Evolutionary conservation across 768 basidiomycete species (phyloP).

Genomic region (Coprinopsis strossmayeri): DNA sequence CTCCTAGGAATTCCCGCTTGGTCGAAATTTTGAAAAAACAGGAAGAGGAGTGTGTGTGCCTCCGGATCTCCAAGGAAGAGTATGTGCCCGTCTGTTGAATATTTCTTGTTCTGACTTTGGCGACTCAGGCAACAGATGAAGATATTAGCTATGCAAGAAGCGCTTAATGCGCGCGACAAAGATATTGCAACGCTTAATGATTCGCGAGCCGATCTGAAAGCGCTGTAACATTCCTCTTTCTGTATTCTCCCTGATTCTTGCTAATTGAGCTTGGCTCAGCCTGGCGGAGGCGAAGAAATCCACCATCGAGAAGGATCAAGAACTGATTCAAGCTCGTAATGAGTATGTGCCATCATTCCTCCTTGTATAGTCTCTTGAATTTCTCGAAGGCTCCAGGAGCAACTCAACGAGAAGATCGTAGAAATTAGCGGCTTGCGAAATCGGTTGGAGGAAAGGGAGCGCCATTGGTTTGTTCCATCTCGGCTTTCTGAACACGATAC

Average conservation of each 20-base stretch:
- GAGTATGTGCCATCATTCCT: slow-evolving; percentile 3
- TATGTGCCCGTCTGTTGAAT: slow-evolving; percentile 1
- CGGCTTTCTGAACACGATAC: too few relatives aligned
- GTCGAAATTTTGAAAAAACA: slow-evolving; percentile 9
- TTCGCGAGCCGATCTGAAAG: slow-evolving; percentile 22
- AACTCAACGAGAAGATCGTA: background rate
- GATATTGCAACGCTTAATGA: slow-evolving; percentile 19
- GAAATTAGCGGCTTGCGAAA: too few relatives aligned
- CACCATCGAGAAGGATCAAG: slow-evolving; percentile 16
- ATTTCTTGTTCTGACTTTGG: background rate
- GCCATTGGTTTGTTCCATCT: too few relatives aligned
- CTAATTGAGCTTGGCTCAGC: too few relatives aligned
- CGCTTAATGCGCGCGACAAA: slow-evolving; percentile 20
- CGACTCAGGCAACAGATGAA: slow-evolving; percentile 17
- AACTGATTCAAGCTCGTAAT: slow-evolving; percentile 12
- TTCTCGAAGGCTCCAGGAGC: background rate
- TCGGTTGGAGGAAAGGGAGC: too few relatives aligned
- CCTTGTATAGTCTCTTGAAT: background rate
- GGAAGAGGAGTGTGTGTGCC: slow-evolving; percentile 10
- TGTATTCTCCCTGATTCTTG: too few relatives aligned
- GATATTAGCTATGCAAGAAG: slow-evolving; percentile 18
- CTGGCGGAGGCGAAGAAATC: slow-evolving; percentile 19
- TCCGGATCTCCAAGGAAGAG: slow-evolving; percentile 18
- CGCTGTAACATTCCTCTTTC: slow-evolving; percentile 15
- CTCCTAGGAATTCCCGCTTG: slow-evolving; percentile 11